Base-by-base conservation (phyloP, 805 yeast species). In the Lipomyces mesembrius region DNA sequence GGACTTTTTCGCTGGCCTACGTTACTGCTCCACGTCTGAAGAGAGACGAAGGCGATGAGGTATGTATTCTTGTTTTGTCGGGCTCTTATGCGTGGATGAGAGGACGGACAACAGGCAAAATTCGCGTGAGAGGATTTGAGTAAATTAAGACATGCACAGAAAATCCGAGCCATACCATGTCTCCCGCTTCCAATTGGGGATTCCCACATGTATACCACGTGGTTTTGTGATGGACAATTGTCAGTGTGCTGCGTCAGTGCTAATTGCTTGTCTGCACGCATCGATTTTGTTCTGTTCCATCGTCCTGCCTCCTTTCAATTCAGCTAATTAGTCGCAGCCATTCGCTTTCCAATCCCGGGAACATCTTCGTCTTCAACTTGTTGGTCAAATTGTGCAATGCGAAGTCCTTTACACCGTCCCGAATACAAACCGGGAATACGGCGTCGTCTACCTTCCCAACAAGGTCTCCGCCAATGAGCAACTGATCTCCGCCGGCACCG, bases 401-500 rank as follows among this genome's bases (percentile, higher is more conserved):
- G 80, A 81, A 74, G 86, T 88, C 34, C 73, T 84, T 53, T 87
- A 85, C 79, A 83, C 85, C 72, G 79, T 79, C 63, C 82, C 85
- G 22, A 34, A 74, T 64, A 75, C 74, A 64, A 79, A 76, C 56
- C 83, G 89, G 69, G 92, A 88, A 72, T 89, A 87, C 75, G 95
- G 94, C 29, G 92, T 90, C 75, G 76, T 88, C 29, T 82, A 84
- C 57, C 80, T 91, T 32, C 92, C 92, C 7, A 78, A 86, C 37
- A 87, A 88, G 76, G 73, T 78, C 39, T 87, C 91, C 27, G 80
- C 90, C 74, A 80, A 84, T 66, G 88, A 83, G 73, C 83, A 84
- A 72, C 78, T 84, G 65, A 78, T 89, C 62, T 81, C 79, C 29
- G 82, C 83, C 29, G 96, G 95, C 61, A 79, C 80, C 68, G 92